Evolutionary conservation across 1,139 yeast genomes (phyloP).

Genomic region (Wickerhamiella pararugosa): DNA sequence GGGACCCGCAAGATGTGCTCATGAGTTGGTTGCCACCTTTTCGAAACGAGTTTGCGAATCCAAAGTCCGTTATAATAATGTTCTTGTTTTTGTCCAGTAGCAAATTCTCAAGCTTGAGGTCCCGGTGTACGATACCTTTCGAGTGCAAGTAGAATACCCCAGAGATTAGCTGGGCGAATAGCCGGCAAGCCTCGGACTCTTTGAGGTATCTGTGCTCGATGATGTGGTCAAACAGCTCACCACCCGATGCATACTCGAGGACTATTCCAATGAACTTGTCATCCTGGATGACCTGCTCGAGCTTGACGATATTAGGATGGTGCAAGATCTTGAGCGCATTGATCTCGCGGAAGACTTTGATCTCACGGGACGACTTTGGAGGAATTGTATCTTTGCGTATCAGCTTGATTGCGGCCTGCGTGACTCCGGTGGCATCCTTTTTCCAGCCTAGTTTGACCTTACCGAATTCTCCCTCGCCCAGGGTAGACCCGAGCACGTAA

Average conservation of each 20-base stretch:
- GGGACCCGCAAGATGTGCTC: conserved; percentile 96
- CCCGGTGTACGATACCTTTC: conserved; percentile 72
- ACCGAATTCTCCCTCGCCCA: conserved; percentile 98
- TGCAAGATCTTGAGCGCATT: conserved; percentile 72
- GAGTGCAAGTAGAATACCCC: conserved; percentile 88
- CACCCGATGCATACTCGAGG: conserved; percentile 91
- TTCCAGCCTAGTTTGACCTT: conserved; percentile 97
- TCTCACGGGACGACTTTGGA: conserved; percentile 71
- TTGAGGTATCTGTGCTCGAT: conserved; percentile 74
- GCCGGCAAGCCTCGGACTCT: conserved; percentile 69
- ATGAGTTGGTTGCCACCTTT: conserved; percentile 43
- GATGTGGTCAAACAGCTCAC: conserved; percentile 89
- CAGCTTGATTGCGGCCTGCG: conserved; percentile 71
- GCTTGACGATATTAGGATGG: conserved; percentile 84
- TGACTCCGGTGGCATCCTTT: conserved; percentile 62
- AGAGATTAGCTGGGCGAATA: conserved; percentile 84
- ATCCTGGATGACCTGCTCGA: conserved; percentile 86
- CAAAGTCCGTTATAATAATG: conserved; percentile 69
- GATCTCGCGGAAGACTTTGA: conserved; percentile 84
- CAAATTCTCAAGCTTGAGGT: conserved; percentile 55
- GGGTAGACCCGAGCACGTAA: conserved; percentile 75
- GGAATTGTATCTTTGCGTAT: conserved; percentile 76
- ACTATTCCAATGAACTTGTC: conserved; percentile 95
- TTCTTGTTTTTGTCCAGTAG: conserved; percentile 67
- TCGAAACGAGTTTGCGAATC: conserved; percentile 81